Evolutionary conservation across 768 basidiomycete species (phyloP).

Genomic region (Hebeloma cylindrosporum): DNA sequence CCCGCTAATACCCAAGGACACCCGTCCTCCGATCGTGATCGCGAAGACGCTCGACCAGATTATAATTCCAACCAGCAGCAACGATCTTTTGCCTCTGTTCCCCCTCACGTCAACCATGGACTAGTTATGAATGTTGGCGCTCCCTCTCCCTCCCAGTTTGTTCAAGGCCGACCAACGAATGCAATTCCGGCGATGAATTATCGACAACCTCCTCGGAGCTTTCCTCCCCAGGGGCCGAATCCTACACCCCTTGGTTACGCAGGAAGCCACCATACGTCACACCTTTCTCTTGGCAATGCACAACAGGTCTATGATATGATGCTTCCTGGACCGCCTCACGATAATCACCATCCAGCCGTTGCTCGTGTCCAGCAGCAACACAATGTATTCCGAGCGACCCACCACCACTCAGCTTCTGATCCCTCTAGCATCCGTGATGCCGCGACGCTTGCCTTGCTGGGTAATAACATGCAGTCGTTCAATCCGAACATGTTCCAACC

Average conservation of each 20-base stretch:
- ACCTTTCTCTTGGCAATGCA: constrained; percentile 69
- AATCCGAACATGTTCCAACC: constrained; percentile 58
- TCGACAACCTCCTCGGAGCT: constrained; percentile 61
- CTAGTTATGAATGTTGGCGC: constrained; percentile 23
- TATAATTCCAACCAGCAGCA: constrained; percentile 51
- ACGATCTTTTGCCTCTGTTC: constrained; percentile 51
- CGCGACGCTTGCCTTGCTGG: constrained; percentile 62
- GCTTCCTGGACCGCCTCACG: constrained; percentile 50
- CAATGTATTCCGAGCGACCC: constrained; percentile 67
- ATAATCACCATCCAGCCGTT: constrained; percentile 64
- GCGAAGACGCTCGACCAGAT: constrained; percentile 53
- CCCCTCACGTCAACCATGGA: constrained; percentile 29
- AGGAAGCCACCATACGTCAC: constrained; percentile 55
- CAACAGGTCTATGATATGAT: constrained; percentile 85
- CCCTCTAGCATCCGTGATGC: constrained; percentile 76
- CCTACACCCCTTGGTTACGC: constrained; percentile 55
- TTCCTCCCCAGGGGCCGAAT: constrained; percentile 55
- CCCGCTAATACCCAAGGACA: constrained; percentile 39
- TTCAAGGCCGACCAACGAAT: constrained; percentile 53
- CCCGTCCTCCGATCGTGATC: constrained; percentile 29
- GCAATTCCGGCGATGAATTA: constrained; percentile 48
- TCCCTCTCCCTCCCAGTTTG: constrained; percentile 46
- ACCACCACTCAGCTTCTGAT: constrained; percentile 84
- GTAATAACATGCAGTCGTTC: constrained; percentile 53
- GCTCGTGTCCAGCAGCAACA: constrained; percentile 80